phyloP scores from a whole-genome alignment of 2,329 filamentous ascomycete genomes.

The Chrysosporium keratinophilum region DNA sequence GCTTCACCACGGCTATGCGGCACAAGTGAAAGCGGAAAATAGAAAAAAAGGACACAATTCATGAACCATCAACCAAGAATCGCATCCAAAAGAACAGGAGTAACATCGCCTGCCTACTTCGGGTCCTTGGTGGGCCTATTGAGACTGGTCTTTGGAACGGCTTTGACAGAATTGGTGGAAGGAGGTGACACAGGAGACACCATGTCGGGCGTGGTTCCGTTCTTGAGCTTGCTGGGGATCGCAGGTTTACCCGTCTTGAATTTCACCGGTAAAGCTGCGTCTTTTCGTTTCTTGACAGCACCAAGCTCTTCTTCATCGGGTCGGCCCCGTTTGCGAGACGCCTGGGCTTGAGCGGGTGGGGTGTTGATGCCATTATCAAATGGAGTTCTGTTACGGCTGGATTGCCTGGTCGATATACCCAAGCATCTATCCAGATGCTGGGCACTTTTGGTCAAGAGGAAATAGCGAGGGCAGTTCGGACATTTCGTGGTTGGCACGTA shows the following conservation, averaged over 20 bases:
- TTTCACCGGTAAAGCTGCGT: constrained; percentile 19
- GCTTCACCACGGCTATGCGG: neutral
- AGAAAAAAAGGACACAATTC: neutral
- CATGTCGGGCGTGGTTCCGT: constrained; percentile 32
- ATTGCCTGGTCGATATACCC: constrained; percentile 46
- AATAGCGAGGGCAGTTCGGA: constrained; percentile 51
- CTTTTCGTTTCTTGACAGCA: constrained; percentile 14
- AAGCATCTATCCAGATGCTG: constrained; percentile 53
- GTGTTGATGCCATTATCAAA: constrained; percentile 31
- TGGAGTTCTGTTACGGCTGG: constrained; percentile 36
- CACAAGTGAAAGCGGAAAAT: neutral
- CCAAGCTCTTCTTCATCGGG: constrained; percentile 13
- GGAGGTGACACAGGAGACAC: neutral
- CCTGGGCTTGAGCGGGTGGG: neutral
- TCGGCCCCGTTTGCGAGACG: constrained; percentile 21
- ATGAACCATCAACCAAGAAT: neutral
- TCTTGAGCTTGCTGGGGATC: constrained; percentile 32
- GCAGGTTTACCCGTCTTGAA: constrained; percentile 31
- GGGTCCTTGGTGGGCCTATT: constrained; percentile 8
- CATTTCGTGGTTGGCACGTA: constrained; percentile 41
- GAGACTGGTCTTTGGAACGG: constrained; percentile 2
- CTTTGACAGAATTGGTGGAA: neutral
- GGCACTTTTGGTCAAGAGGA: constrained; percentile 51
- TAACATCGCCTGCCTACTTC: neutral
- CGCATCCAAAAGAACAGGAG: neutral